phyloP scores from a whole-genome alignment of 768 basidiomycete species.

The Scleroderma bovista region DNA sequence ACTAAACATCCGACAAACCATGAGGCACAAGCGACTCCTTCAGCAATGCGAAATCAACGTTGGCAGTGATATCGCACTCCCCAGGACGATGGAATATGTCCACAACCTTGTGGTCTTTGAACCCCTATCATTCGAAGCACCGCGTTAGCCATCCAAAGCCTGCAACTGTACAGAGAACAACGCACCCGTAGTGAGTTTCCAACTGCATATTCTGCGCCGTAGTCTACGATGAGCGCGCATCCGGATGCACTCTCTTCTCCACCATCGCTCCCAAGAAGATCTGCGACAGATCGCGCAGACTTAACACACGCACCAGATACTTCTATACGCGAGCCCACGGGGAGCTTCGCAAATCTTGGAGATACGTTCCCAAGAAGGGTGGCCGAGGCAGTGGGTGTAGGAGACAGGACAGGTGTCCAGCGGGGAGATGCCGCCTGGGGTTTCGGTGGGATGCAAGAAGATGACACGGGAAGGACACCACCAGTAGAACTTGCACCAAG shows the following conservation, averaged over 20 bases:
- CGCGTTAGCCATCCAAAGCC: background rate
- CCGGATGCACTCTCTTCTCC: slow-evolving; percentile 29
- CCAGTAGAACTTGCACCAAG: slow-evolving; percentile 12
- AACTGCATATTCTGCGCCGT: slow-evolving; percentile 69
- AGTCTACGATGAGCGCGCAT: slow-evolving; percentile 83
- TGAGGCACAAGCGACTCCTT: slow-evolving; percentile 65
- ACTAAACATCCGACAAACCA: slow-evolving; percentile 38
- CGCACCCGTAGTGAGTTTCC: slow-evolving; percentile 78
- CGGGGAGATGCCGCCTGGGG: slow-evolving; percentile 24
- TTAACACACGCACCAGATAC: slow-evolving; percentile 69
- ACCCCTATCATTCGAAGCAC: slow-evolving; percentile 62
- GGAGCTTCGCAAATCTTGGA: slow-evolving; percentile 61
- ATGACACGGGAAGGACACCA: slow-evolving; percentile 1
- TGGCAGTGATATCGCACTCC: slow-evolving; percentile 88
- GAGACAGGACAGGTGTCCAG: slow-evolving; percentile 64
- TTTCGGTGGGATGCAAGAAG: background rate
- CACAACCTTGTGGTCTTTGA: slow-evolving; percentile 80
- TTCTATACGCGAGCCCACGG: slow-evolving; percentile 72
- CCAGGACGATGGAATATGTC: slow-evolving; percentile 85
- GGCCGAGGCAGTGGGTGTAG: slow-evolving; percentile 47
- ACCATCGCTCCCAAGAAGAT: slow-evolving; percentile 40
- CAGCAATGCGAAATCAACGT: slow-evolving; percentile 92
- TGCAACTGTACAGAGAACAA: slow-evolving; percentile 8
- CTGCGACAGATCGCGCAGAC: slow-evolving; percentile 61
- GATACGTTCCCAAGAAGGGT: slow-evolving; percentile 60